These are phyloP conservation scores for Trametes coccinea DNA, from an alignment of 768 basidiomycete genomes.

Conservation along the genomic window DNA sequence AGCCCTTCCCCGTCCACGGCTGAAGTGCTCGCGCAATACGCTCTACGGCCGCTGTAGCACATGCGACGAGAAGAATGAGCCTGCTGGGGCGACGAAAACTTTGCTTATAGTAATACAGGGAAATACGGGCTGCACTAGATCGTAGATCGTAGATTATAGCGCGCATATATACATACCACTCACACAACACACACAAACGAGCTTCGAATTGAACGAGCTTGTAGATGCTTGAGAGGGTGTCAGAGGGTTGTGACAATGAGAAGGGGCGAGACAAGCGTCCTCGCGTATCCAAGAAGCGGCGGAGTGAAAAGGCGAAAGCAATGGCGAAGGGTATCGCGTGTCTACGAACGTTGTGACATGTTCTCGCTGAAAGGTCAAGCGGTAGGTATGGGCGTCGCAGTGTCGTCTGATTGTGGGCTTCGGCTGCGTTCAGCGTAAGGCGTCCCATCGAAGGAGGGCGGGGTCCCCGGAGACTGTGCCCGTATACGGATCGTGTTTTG, in stretches of 20 bases:
- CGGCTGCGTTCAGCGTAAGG: constrained; percentile 29
- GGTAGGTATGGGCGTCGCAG: constrained; percentile 23
- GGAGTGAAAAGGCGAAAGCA: background rate
- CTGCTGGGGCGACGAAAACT: too few species aligned
- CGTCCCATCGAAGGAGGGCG: constrained; percentile 23
- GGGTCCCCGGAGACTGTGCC: constrained; percentile 24
- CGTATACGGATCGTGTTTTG: constrained; percentile 40
- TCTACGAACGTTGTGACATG: background rate
- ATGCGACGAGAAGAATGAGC: too few species aligned
- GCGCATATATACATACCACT: constrained; percentile 16
- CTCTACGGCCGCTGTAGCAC: constrained; percentile 42
- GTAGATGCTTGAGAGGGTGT: background rate
- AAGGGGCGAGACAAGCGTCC: background rate
- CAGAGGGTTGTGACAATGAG: background rate
- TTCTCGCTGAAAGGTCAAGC: background rate
- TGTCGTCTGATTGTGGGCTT: constrained; percentile 35
- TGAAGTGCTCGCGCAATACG: constrained; percentile 63
- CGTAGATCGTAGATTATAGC: constrained; percentile 19
- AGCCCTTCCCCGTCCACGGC: constrained; percentile 68
- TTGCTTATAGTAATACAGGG: constrained; percentile 1
- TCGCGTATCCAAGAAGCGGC: background rate
- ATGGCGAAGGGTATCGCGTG: background rate
- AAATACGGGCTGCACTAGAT: constrained; percentile 16
- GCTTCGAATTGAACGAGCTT: background rate
- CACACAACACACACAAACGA: background rate